Conservation (phyloP, 306 rosid genomes). For the Calophaca sinica region DNA sequence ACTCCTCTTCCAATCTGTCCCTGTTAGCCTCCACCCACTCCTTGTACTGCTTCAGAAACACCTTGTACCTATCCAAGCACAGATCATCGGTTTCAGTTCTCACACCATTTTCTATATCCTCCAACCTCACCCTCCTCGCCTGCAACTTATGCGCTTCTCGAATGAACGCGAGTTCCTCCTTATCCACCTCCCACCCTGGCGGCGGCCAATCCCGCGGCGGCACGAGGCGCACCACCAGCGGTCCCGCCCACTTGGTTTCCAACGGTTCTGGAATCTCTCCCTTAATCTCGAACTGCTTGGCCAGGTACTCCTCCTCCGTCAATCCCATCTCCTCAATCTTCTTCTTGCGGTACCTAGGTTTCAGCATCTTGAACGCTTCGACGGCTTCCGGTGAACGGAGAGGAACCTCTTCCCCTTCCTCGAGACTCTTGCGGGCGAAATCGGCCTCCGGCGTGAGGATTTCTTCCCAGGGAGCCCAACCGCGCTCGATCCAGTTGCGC, state of each 20-base stretch:
- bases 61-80: slow-evolving; percentile 85
- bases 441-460: slow-evolving; percentile 85
- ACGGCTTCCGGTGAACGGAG: slow-evolving; percentile 86
- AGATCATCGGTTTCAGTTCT: slow-evolving; percentile 58
- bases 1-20: slow-evolving; percentile 86
- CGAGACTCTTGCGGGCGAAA: slow-evolving; percentile 83
- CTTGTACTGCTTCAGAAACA: slow-evolving; percentile 84
- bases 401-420: slow-evolving; percentile 93
- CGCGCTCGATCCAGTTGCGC: slow-evolving; percentile 91
- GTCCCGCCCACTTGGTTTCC: slow-evolving; percentile 69
- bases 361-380: slow-evolving; percentile 89
- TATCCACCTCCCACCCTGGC: slow-evolving; percentile 87
- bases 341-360: slow-evolving; percentile 74
- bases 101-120: slow-evolving; percentile 58
- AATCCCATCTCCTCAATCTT: slow-evolving; percentile 84
- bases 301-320: slow-evolving; percentile 75
- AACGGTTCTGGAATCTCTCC: slow-evolving; percentile 80
- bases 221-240: slow-evolving; percentile 66
- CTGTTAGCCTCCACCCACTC: slow-evolving; percentile 87
- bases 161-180: slow-evolving; percentile 77
- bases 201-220: slow-evolving; percentile 99
- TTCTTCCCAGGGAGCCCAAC: slow-evolving; percentile 99
- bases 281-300: slow-evolving; percentile 76
- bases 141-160: slow-evolving; percentile 79
- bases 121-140: slow-evolving; percentile 65